Percentiles rank a stretch among this genome's conserved stretches.
phyloP scores from a whole-genome alignment of 176 grass and related monocot genomes.

The Poa annua region DNA sequence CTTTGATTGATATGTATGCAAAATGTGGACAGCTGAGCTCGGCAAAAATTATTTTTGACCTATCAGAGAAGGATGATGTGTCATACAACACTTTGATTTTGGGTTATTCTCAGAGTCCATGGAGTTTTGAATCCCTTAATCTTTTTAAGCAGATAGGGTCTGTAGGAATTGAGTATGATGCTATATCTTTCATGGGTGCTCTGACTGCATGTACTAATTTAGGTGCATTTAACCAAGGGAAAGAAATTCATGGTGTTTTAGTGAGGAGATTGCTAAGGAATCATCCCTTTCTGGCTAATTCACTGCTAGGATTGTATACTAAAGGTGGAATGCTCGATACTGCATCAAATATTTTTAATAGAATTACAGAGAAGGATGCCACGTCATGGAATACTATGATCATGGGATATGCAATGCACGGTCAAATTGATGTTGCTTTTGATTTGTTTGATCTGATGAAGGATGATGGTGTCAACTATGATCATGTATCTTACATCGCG shows the following conservation, averaged over 20 bases:
- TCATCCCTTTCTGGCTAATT: slow-evolving; percentile 70
- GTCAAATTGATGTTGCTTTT: slow-evolving; percentile 68
- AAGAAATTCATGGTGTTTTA: slow-evolving; percentile 78
- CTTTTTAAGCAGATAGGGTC: slow-evolving; percentile 73
- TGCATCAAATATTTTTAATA: slow-evolving; percentile 69
- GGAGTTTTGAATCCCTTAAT: slow-evolving; percentile 60
- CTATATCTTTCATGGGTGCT: slow-evolving; percentile 76
- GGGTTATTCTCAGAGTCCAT: slow-evolving; percentile 68
- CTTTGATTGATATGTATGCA: slow-evolving; percentile 88
- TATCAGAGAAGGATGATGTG: slow-evolving; percentile 72
- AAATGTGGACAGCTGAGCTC: slow-evolving; percentile 69
- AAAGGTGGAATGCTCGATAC: slow-evolving; percentile 80
- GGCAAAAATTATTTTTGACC: slow-evolving; percentile 63
- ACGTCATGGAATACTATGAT: slow-evolving; percentile 92
- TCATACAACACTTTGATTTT: slow-evolving; percentile 90
- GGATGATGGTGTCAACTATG: slow-evolving; percentile 60
- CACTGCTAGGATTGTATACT: slow-evolving; percentile 67
- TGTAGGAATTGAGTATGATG: slow-evolving; percentile 66
- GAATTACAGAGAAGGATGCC: slow-evolving; percentile 61
- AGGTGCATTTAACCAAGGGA: slow-evolving; percentile 75
- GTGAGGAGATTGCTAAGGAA: slow-evolving; percentile 55
- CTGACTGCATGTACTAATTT: slow-evolving; percentile 78
- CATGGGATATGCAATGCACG: slow-evolving; percentile 72
- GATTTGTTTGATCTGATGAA: slow-evolving; percentile 76
- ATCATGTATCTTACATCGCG: slow-evolving; percentile 88